These are phyloP conservation scores for Fusarium abutilonis DNA, from an alignment of 2,329 filamentous ascomycete species.

Conservation along the genomic window DNA sequence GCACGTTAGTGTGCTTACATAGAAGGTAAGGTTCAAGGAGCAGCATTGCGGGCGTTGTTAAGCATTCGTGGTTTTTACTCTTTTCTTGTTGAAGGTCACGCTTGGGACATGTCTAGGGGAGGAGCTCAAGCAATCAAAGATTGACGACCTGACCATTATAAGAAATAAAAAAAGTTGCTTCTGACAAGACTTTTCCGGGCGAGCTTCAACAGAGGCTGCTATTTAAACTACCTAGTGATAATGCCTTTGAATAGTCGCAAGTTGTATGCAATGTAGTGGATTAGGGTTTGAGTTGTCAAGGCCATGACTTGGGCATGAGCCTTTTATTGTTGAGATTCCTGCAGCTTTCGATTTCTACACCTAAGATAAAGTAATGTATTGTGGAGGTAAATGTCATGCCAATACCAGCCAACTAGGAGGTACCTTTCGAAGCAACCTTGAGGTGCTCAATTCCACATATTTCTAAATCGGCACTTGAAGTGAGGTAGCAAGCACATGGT, in stretches of 20 bases:
- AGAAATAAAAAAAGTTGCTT: constrained; percentile 40
- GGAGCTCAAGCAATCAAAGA: constrained; percentile 31
- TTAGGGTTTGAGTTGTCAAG: too few relatives aligned
- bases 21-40: constrained; percentile 43
- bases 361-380: too few relatives aligned
- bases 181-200: constrained; percentile 11
- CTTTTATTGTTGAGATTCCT: too few relatives aligned
- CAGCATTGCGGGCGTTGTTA: constrained; percentile 42
- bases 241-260: not conserved
- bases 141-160: constrained; percentile 36
- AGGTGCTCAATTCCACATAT: too few relatives aligned
- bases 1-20: constrained; percentile 35
- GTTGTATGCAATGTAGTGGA: not conserved
- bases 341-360: too few relatives aligned
- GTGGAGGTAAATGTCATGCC: too few relatives aligned
- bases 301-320: too few relatives aligned
- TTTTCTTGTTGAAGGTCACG: constrained; percentile 13
- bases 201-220: not conserved
- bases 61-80: constrained; percentile 35
- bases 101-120: constrained; percentile 8
- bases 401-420: too few relatives aligned
- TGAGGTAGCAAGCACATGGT: too few relatives aligned
- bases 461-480: too few relatives aligned
- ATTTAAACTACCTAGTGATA: constrained; percentile 7
- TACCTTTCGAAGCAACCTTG: too few relatives aligned